Percentiles rank a stretch among this genome's conserved stretches.
Conservation (phyloP, 805 yeast species). For the Vanderwaltozyma polyspora region DNA sequence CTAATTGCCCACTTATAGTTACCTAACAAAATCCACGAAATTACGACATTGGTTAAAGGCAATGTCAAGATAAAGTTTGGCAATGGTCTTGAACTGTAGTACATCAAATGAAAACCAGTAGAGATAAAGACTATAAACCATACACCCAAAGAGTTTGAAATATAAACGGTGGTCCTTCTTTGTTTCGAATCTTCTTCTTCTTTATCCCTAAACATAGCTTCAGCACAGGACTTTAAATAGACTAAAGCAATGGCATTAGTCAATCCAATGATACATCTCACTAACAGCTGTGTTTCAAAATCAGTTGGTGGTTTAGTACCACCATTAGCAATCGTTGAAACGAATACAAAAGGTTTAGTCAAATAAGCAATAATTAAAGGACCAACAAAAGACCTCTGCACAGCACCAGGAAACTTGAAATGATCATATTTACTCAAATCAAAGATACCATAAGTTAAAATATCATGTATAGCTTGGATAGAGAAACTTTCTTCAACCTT, state of each 20-base stretch:
- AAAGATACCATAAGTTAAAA: conserved; percentile 47
- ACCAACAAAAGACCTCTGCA: conserved; percentile 78
- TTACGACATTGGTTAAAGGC: conserved; percentile 53
- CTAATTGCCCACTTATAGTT: conserved; percentile 38
- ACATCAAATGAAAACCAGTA: conserved; percentile 70
- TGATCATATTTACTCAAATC: conserved; percentile 54
- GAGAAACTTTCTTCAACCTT: conserved; percentile 94
- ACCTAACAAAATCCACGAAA: conserved; percentile 41
- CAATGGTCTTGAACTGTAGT: conserved; percentile 70
- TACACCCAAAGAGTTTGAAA: conserved; percentile 28
- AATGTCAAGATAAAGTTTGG: conserved; percentile 76
- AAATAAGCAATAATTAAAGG: conserved; percentile 42
- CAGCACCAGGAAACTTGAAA: conserved; percentile 70
- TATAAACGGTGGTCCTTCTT: conserved; percentile 4
- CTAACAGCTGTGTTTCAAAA: conserved; percentile 40
- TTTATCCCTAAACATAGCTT: conserved; percentile 11
- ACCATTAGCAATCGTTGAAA: conserved; percentile 5
- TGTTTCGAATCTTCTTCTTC: conserved; percentile 8
- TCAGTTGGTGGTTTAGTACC: conserved; percentile 27
- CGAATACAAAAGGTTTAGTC: conserved; percentile 29
- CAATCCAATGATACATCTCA: conserved; percentile 52
- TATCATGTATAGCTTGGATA: conserved; percentile 79
- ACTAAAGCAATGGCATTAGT: conserved; percentile 46
- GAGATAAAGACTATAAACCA: conserved; percentile 53
- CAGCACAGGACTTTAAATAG: conserved; percentile 36